Evolutionary conservation across 2,329 filamentous ascomycete genomes (phyloP), one percentile per base, ranked within the genome.

Genomic region (Diaporthe vexans): DNA sequence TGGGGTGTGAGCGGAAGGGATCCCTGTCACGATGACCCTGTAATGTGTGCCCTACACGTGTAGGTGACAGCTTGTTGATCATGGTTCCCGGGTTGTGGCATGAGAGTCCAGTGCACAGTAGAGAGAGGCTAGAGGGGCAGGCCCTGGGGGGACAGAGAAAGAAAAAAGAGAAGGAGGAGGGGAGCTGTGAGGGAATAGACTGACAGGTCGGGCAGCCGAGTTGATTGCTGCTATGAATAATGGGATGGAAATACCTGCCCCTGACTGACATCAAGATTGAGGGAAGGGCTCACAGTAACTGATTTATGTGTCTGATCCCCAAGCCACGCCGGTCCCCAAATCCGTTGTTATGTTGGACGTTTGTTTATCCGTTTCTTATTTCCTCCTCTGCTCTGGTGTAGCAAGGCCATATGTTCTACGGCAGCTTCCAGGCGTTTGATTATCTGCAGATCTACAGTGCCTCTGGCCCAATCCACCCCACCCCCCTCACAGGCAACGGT

Each of bases 361-460:
- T 52, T 67, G 33, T 68, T 37, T 68, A 26, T 35, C 29, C 48
- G 35, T 7, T 37, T 19, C 19, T 21, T 54, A n/a, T 17, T 13
- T 21, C 17, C 21, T n/a, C 9, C 2, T 24, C 19, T n/a, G 7
- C 19, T 13, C 15, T 10, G n/a, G 2, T 51, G 8, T n/a, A 10
- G 35, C 6, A 61, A n/a, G 43, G 21, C n/a, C 10, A 19, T 57
- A 21, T 15, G 33, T 35, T 13, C 21, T 40, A 10, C 21, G 10
- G 57, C 6, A 61, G 37, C 58, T 21, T n/a, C 51, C 61, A 37
- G 61, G 46, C 33, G 46, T 67, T 54, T 68, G 63, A 68, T 68
- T 68, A 29, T 68, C 63, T 68, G 48, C 63, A 68, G 63, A 68
- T 68, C 63, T 52, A 54, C 59, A 63, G 59, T 33, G n/a, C 24